Percentiles rank a stretch among this genome's conserved stretches.
Evolutionary conservation across 2,329 filamentous ascomycete species (phyloP).

Genomic region (Orbilia ellipsospora): DNA sequence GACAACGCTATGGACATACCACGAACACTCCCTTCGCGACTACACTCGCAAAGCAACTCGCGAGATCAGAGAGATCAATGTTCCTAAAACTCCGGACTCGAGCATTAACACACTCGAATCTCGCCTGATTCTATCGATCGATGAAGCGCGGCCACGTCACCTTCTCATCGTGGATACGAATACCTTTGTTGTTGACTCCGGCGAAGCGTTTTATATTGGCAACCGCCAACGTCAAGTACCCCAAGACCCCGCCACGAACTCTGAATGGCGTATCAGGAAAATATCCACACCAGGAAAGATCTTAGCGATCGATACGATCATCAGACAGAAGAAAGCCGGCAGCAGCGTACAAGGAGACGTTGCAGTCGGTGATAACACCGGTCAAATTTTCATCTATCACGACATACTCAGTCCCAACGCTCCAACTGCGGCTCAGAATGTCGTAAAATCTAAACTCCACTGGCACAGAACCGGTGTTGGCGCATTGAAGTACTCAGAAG

Average conservation of each 20-base stretch:
- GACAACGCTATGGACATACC: conserved; percentile 52
- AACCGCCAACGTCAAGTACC: conserved; percentile 26
- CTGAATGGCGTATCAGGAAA: conserved; percentile 47
- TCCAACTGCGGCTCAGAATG: conserved; percentile 67
- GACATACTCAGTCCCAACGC: conserved; percentile 71
- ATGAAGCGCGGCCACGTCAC: conserved; percentile 38
- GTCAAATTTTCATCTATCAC: conserved; percentile 83
- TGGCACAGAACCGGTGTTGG: conserved; percentile 91
- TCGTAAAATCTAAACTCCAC: conserved; percentile 75
- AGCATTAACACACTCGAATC: conserved; percentile 12
- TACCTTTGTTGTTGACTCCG: conserved; percentile 43
- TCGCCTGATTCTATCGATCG: conserved; percentile 32
- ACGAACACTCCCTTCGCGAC: conserved; percentile 46
- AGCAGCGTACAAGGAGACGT: conserved; percentile 68
- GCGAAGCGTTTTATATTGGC: conserved; percentile 47
- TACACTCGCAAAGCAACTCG: conserved; percentile 34
- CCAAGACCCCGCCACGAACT: neutral
- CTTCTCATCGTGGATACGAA: conserved; percentile 40
- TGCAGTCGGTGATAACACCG: conserved; percentile 79
- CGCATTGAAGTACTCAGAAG: conserved; percentile 87
- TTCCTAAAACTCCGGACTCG: conserved; percentile 15
- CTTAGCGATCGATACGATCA: conserved; percentile 35
- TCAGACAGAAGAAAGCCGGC: conserved; percentile 45
- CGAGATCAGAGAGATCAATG: conserved; percentile 31
- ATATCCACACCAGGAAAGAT: conserved; percentile 40